Percentiles rank a stretch among this genome's conserved stretches.
Conservation (phyloP, 1,139 yeast genomes). For the Debaryomyces sp. region DNA sequence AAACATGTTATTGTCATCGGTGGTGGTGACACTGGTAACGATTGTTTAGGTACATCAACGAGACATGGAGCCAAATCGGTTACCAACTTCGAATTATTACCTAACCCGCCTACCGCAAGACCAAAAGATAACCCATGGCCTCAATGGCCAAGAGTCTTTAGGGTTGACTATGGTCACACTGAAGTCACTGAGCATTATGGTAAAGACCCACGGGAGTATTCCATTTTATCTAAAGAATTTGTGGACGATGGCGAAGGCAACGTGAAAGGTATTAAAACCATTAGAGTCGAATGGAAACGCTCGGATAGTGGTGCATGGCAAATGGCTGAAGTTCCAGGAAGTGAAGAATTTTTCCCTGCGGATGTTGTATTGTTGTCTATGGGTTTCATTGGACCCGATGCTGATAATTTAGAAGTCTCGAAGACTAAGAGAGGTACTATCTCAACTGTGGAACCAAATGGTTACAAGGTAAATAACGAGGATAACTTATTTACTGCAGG, state of each 20-base stretch:
- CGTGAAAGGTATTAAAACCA: constrained; percentile 91
- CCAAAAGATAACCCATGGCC: constrained; percentile 99
- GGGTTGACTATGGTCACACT: constrained; percentile 97
- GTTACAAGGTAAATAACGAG: constrained; percentile 66
- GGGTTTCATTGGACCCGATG: constrained; percentile 98
- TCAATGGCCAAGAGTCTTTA: constrained; percentile 98
- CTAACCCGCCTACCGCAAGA: constrained; percentile 85
- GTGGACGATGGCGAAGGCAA: constrained; percentile 94
- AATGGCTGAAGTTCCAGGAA: constrained; percentile 96
- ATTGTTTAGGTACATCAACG: constrained; percentile 96
- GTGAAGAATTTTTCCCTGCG: constrained; percentile 93
- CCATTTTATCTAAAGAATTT: constrained; percentile 92
- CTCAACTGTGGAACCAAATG: constrained; percentile 64
- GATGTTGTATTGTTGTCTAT: constrained; percentile 91
- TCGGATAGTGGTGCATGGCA: constrained; percentile 98
- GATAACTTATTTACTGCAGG: constrained; percentile 91
- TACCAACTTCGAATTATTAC: constrained; percentile 89
- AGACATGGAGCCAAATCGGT: constrained; percentile 97
- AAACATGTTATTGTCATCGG: constrained; percentile 96
- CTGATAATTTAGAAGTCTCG: constrained; percentile 70
- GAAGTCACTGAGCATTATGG: constrained; percentile 96
- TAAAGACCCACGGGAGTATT: constrained; percentile 96
- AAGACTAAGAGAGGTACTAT: constrained; percentile 90
- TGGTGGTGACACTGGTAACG: constrained; percentile 99
- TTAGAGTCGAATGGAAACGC: constrained; percentile 97